Percentiles rank a stretch among this genome's conserved stretches.
Conservation (phyloP, 305 asterid genomes). For the Solanum hybrid region DNA sequence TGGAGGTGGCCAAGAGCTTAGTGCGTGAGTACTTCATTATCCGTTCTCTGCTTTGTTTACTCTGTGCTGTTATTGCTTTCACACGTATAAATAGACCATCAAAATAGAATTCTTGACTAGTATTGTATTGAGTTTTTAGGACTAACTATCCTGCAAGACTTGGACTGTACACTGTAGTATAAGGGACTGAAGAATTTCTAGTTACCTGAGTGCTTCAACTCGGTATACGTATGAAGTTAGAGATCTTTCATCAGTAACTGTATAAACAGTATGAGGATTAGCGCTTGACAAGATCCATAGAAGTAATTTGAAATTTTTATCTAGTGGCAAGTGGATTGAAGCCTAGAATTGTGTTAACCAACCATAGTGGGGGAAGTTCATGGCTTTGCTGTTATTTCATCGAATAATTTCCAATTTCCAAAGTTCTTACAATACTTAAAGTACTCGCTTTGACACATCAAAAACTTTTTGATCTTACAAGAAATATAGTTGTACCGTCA, state of each 20-base stretch:
- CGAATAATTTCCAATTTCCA: not conserved
- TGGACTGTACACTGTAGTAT: not conserved
- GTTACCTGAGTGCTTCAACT: not conserved
- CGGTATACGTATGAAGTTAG: not conserved
- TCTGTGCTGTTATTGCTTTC: not conserved
- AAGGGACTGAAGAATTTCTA: not conserved
- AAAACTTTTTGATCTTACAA: not conserved
- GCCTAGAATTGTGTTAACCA: not conserved
- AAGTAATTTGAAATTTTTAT: not conserved
- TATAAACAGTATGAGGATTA: not conserved
- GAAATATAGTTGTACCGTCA: not conserved
- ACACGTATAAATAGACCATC: not conserved
- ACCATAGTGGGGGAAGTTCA: not conserved
- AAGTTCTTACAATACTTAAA: not conserved
- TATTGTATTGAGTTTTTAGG: not conserved
- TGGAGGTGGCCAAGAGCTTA: slow-evolving; percentile 97
- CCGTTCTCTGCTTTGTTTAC: not conserved
- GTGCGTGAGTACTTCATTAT: slow-evolving; percentile 45
- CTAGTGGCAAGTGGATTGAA: not conserved
- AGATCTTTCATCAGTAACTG: not conserved
- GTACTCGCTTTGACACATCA: not conserved
- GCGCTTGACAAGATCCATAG: not conserved
- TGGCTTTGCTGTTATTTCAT: not conserved
- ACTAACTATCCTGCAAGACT: not conserved
- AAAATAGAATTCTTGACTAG: not conserved